Evolutionary conservation across 257 asterid species (phyloP).

Genomic region (Cruciata laevipes): DNA sequence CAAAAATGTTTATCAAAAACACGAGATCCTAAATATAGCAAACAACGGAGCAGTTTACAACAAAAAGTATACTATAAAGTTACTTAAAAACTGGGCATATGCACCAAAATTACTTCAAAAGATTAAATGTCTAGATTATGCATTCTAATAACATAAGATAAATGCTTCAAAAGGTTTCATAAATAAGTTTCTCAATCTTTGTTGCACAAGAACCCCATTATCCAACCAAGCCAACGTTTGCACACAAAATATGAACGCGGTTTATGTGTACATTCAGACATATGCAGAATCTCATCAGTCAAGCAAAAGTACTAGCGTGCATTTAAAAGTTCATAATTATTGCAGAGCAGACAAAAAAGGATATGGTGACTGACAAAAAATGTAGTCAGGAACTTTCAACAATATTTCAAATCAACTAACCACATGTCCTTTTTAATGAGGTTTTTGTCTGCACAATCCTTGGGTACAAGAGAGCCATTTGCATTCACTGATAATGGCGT

Average conservation of each 20-base stretch:
- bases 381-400: neutral
- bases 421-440: slow-evolving; percentile 70
- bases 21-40: too few species aligned
- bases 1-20: too few species aligned
- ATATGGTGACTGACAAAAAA: neutral
- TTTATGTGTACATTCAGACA: neutral
- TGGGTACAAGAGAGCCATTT: slow-evolving; percentile 73
- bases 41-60: too few species aligned
- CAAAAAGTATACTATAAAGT: too few species aligned
- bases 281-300: neutral
- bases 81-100: too few species aligned
- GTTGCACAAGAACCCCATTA: neutral
- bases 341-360: neutral
- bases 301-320: neutral
- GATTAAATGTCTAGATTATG: neutral
- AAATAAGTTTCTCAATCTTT: neutral
- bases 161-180: neutral
- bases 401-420: slow-evolving; percentile 33
- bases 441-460: slow-evolving; percentile 61
- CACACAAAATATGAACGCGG: neutral
- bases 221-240: slow-evolving; percentile 2
- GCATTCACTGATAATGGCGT: slow-evolving; percentile 84
- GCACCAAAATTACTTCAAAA: neutral
- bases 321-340: neutral
- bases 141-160: neutral